Evolutionary conservation across 179 eudicot species (phyloP).

Genomic region (Dionaea muscipula): DNA sequence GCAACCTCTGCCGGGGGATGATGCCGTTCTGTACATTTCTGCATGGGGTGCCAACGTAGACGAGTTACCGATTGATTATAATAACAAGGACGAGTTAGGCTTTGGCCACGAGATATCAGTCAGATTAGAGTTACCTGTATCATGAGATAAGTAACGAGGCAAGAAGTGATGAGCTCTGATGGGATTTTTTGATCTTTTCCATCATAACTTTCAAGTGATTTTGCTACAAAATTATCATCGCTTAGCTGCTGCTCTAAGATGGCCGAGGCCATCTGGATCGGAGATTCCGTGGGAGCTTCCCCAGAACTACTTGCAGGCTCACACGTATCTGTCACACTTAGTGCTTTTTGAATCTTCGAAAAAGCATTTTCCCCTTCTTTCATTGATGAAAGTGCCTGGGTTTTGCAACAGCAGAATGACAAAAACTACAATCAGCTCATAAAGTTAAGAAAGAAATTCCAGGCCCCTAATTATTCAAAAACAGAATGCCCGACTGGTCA

Average conservation of each 20-base stretch:
- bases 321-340: constrained; percentile 27
- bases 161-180: constrained; percentile 64
- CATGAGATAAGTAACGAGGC: constrained; percentile 77
- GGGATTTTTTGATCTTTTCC: constrained; percentile 38
- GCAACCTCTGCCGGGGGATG: constrained; percentile 84
- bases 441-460: background rate
- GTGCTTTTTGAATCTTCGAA: constrained; percentile 46
- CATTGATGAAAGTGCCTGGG: constrained; percentile 48
- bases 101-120: no score
- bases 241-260: constrained; percentile 13
- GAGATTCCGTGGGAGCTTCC: constrained; percentile 11
- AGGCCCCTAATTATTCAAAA: no score
- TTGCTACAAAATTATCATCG: constrained; percentile 17
- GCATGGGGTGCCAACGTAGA: constrained; percentile 15
- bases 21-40: constrained; percentile 83
- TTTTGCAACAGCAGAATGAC: constrained; percentile 2
- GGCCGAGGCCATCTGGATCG: constrained; percentile 16
- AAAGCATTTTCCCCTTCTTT: constrained; percentile 41
- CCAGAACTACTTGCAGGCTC: constrained; percentile 20
- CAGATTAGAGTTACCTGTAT: constrained; percentile 58
- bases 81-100: no score
- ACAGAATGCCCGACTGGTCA: no score
- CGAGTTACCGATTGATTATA: no score
- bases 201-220: constrained; percentile 17
- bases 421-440: background rate